Evolutionary conservation across 2,329 filamentous ascomycete genomes (phyloP).

Genomic region (Simplicillium aogashimaense): DNA sequence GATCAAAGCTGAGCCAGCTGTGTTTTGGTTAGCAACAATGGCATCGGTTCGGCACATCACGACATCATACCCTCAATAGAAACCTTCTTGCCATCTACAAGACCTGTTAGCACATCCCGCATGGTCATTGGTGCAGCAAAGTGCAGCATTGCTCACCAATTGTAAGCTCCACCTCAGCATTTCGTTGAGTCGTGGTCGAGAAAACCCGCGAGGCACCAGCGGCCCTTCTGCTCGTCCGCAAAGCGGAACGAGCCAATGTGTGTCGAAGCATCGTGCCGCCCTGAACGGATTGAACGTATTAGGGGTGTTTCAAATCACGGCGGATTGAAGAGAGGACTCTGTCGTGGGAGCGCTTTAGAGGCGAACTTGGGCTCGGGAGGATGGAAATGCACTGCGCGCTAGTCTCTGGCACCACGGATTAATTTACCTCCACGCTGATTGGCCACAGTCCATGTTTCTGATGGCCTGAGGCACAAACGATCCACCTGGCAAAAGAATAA

Average conservation of each 20-base stretch:
- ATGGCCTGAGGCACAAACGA: slow-evolving; percentile 25
- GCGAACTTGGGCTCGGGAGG: slow-evolving; percentile 24
- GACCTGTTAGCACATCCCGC: slow-evolving; percentile 18
- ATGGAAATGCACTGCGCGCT: slow-evolving; percentile 26
- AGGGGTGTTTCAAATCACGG: slow-evolving; percentile 26
- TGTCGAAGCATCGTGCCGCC: slow-evolving; percentile 60
- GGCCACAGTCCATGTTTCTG: slow-evolving; percentile 14
- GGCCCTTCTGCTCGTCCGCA: slow-evolving; percentile 51
- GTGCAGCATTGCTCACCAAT: slow-evolving; percentile 50
- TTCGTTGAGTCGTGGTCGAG: slow-evolving; percentile 66
- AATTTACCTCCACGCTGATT: slow-evolving; percentile 34
- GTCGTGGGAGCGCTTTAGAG: slow-evolving; percentile 28
- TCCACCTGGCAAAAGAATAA: slow-evolving; percentile 9
- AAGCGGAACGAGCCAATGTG: slow-evolving; percentile 57
- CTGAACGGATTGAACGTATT: slow-evolving; percentile 35
- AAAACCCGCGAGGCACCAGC: slow-evolving; percentile 65
- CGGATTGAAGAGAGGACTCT: slow-evolving; percentile 25
- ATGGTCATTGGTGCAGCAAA: too few relatives aligned
- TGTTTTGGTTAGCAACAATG: slow-evolving; percentile 25
- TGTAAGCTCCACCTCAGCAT: slow-evolving; percentile 92
- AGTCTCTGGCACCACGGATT: slow-evolving; percentile 24
- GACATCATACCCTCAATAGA: slow-evolving; percentile 76
- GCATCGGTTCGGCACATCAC: slow-evolving; percentile 7
- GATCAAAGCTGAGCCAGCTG: slow-evolving; percentile 92
- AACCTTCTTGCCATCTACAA: slow-evolving; percentile 88